Evolutionary conservation across 2,329 filamentous ascomycete genomes (phyloP).

Genomic region (Aureobasidium subglaciale): DNA sequence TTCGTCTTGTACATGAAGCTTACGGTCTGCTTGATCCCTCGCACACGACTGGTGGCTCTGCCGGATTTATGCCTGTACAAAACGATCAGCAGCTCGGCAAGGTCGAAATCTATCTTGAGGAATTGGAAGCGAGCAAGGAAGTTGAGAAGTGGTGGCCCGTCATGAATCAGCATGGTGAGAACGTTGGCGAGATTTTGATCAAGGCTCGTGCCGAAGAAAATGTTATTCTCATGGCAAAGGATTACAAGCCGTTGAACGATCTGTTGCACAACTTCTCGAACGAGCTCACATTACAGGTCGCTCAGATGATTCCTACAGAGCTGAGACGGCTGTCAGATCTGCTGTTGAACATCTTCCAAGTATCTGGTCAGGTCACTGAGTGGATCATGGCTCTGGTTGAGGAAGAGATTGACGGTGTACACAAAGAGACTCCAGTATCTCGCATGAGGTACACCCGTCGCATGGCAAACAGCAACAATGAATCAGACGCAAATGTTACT

Average conservation of each 20-base stretch:
- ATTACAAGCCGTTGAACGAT: slow-evolving; percentile 77
- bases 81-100: slow-evolving; percentile 54
- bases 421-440: slow-evolving; percentile 69
- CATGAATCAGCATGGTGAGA: slow-evolving; percentile 65
- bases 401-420: slow-evolving; percentile 91
- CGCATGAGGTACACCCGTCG: slow-evolving; percentile 62
- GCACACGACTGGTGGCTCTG: slow-evolving; percentile 27
- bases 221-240: slow-evolving; percentile 75
- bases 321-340: slow-evolving; percentile 76
- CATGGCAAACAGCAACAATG: slow-evolving; percentile 63
- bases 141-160: slow-evolving; percentile 82
- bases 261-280: slow-evolving; percentile 78
- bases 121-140: slow-evolving; percentile 68
- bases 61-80: slow-evolving; percentile 39
- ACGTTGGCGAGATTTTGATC: slow-evolving; percentile 76
- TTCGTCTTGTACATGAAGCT: slow-evolving; percentile 34
- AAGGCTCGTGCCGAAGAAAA: slow-evolving; percentile 80
- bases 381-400: slow-evolving; percentile 93
- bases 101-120: slow-evolving; percentile 76
- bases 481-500: slow-evolving; percentile 21
- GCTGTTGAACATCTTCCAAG: slow-evolving; percentile 90
- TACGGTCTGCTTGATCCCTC: slow-evolving; percentile 26
- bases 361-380: slow-evolving; percentile 72
- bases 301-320: slow-evolving; percentile 68
- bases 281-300: slow-evolving; percentile 77